Percentiles rank a stretch among this genome's conserved stretches.
These are phyloP conservation scores for Fraxinus velutina DNA, from an alignment of 305 asterid species.

Conservation along the genomic window DNA sequence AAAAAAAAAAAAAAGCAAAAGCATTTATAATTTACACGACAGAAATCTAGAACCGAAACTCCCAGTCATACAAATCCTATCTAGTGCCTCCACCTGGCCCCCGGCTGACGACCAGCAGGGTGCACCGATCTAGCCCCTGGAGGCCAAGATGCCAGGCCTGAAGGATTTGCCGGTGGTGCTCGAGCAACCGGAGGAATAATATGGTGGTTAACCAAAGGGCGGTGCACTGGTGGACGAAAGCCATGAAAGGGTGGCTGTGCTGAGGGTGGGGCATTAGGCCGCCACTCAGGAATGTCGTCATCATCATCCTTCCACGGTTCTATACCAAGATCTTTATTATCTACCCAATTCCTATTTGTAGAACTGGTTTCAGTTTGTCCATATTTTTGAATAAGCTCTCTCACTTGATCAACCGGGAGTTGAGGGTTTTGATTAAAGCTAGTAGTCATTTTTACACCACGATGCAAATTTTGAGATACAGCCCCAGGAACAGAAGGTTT, in stretches of 20 bases:
- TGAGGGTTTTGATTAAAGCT: slow-evolving; percentile 9
- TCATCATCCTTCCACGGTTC: slow-evolving; percentile 87
- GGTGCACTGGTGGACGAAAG: slow-evolving; percentile 26
- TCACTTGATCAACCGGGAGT: slow-evolving; percentile 65
- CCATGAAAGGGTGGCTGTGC: slow-evolving; percentile 23
- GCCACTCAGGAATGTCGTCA: slow-evolving; percentile 95
- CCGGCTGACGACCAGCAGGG: slow-evolving; percentile 34
- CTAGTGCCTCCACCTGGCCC: slow-evolving; percentile 42
- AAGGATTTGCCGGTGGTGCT: slow-evolving; percentile 15
- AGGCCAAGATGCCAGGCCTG: slow-evolving; percentile 3
- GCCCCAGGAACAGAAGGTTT: slow-evolving; percentile 29
- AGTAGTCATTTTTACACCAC: slow-evolving; percentile 20
- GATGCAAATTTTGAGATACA: slow-evolving; percentile 29
- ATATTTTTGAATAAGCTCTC: slow-evolving; percentile 78
- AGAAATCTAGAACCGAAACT: neutral
- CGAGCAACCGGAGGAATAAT: slow-evolving; percentile 3
- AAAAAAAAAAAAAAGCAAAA: neutral
- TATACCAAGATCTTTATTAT: slow-evolving; percentile 40
- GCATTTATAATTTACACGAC: slow-evolving; percentile 31
- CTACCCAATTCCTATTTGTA: slow-evolving; percentile 26
- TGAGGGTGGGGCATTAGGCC: slow-evolving; percentile 48
- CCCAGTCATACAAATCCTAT: neutral
- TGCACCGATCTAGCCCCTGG: slow-evolving; percentile 33
- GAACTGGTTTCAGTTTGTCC: slow-evolving; percentile 51
- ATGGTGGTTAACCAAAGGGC: slow-evolving; percentile 19